Conservation (phyloP, 371 early-diverging fungal genomes). For the Rhizopus arrhizus region DNA sequence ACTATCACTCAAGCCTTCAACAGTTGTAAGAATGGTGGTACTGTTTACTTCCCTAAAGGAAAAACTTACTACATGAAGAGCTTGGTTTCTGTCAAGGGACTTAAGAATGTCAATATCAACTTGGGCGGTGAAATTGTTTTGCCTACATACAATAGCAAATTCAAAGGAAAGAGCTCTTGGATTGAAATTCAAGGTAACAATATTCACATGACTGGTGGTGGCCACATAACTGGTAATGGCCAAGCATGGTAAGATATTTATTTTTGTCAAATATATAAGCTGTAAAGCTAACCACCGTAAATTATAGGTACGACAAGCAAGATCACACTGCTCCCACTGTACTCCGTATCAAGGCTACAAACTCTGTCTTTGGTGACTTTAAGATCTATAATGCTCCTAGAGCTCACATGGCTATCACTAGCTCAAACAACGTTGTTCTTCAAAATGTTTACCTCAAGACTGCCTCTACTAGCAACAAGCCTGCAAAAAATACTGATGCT, state of each 20-base stretch:
- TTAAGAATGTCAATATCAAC: conserved; percentile 31
- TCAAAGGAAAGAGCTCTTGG: conserved; percentile 30
- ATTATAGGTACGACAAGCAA: conserved; percentile 19
- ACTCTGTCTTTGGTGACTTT: conserved; percentile 37
- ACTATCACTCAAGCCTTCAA: conserved; percentile 34
- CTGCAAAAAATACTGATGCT: conserved; percentile 39
- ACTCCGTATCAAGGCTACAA: conserved; percentile 32
- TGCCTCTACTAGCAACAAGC: conserved; percentile 25
- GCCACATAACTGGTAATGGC: conserved; percentile 32
- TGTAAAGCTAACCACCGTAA: not conserved
- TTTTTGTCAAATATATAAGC: not conserved
- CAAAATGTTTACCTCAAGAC: conserved; percentile 28
- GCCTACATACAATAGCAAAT: conserved; percentile 29
- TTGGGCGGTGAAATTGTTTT: conserved; percentile 35
- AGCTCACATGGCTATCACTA: conserved; percentile 38
- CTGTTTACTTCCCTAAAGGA: conserved; percentile 32
- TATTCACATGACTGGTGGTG: conserved; percentile 27
- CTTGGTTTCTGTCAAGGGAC: conserved; percentile 22
- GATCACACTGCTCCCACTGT: conserved; percentile 38
- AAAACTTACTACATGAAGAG: conserved; percentile 32
- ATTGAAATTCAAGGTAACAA: conserved; percentile 32
- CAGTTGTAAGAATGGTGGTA: conserved; percentile 38
- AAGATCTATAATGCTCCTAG: conserved; percentile 35
- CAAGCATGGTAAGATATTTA: conserved; percentile 32
- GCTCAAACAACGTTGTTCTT: conserved; percentile 28